Evolutionary conservation across 306 rosid species (phyloP).

Genomic region (Prunus kanzakura): DNA sequence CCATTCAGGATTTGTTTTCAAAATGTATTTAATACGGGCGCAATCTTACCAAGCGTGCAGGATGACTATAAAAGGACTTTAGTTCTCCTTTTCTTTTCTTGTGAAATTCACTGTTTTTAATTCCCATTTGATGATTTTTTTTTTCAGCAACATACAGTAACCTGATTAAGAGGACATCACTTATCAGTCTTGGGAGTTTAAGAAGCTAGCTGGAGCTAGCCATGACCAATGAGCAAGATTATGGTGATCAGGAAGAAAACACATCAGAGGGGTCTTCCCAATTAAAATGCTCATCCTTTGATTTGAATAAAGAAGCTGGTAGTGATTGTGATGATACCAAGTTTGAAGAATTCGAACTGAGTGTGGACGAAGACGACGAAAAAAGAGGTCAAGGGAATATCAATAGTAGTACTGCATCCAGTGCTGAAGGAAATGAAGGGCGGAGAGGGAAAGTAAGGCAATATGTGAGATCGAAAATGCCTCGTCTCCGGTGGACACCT

Average conservation of each 20-base stretch:
- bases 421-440: slow-evolving; percentile 15
- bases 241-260: slow-evolving; percentile 1
- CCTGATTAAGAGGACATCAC: not conserved
- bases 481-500: slow-evolving; percentile 90
- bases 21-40: not conserved
- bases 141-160: not conserved
- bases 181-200: not conserved
- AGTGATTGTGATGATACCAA: not conserved
- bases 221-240: not conserved
- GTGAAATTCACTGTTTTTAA: not conserved
- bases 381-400: not conserved
- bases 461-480: slow-evolving; percentile 75
- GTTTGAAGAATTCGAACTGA: not conserved
- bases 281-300: slow-evolving; percentile 46
- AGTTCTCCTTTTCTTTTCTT: not conserved
- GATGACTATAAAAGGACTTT: not conserved
- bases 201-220: not conserved
- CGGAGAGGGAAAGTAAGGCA: slow-evolving; percentile 50
- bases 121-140: not conserved
- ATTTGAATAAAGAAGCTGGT: slow-evolving; percentile 62
- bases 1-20: not conserved
- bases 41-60: not conserved
- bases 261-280: slow-evolving; percentile 32
- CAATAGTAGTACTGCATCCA: slow-evolving; percentile 1
- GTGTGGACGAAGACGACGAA: not conserved